Evolutionary conservation across 495 filamentous ascomycete genomes (phyloP).

Genomic region (Podospora pseudocomata): DNA sequence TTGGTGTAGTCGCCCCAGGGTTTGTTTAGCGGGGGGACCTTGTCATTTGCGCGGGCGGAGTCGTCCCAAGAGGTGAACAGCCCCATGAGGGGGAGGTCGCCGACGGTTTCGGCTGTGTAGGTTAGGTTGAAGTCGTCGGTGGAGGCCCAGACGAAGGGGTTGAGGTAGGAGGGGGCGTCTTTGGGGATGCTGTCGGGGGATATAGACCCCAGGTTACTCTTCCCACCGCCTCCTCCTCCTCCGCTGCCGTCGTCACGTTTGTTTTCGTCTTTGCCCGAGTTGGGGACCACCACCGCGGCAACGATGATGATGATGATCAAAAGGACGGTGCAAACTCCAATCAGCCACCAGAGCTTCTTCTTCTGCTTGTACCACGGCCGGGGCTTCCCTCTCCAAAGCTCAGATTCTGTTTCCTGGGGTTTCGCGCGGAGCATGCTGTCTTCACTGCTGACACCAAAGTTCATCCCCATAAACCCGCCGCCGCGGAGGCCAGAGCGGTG

Average conservation of each 20-base stretch:
- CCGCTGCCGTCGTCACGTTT: slow-evolving; percentile 25
- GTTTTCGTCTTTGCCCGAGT: slow-evolving; percentile 38
- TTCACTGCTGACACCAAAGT: slow-evolving; percentile 16
- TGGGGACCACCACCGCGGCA: slow-evolving; percentile 67
- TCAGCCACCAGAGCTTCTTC: slow-evolving; percentile 53
- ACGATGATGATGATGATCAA: slow-evolving; percentile 69
- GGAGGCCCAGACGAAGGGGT: slow-evolving; percentile 92
- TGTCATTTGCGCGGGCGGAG: slow-evolving; percentile 67
- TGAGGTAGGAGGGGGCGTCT: slow-evolving; percentile 70
- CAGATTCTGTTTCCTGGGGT: slow-evolving; percentile 24
- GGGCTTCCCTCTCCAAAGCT: slow-evolving; percentile 17
- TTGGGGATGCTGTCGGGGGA: slow-evolving; percentile 61
- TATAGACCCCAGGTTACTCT: slow-evolving; percentile 57
- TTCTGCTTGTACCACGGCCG: slow-evolving; percentile 33
- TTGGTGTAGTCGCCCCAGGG: slow-evolving; percentile 70
- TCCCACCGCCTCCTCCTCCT: slow-evolving; percentile 27
- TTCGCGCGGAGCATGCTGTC: slow-evolving; percentile 22
- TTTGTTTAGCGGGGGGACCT: slow-evolving; percentile 74
- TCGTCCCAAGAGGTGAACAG: slow-evolving; percentile 86
- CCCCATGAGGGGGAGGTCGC: slow-evolving; percentile 85
- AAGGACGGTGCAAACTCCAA: slow-evolving; percentile 52
- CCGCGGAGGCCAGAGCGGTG: neutral
- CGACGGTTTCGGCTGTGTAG: slow-evolving; percentile 81
- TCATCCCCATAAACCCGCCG: neutral
- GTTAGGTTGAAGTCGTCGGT: slow-evolving; percentile 92